Conservation (phyloP, 2,329 filamentous ascomycete species). For the Cryoendolithus antarcticus region DNA sequence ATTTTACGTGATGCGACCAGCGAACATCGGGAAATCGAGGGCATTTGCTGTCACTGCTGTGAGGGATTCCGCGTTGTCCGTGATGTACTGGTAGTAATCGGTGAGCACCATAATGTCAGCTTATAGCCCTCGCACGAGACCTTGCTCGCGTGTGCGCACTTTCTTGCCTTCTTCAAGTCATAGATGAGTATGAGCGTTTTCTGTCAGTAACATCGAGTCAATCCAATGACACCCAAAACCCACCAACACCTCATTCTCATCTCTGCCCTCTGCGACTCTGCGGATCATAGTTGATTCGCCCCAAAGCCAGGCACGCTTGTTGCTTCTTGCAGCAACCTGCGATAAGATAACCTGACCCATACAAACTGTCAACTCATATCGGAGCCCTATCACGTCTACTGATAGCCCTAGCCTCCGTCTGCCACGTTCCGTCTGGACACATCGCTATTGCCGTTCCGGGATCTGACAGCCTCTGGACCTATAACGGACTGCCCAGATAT, state of each 20-base stretch:
- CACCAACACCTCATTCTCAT: constrained; percentile 23
- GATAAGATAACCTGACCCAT: constrained; percentile 8
- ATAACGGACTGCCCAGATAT: constrained; percentile 9
- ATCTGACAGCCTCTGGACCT: constrained; percentile 4
- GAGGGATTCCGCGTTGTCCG: constrained; percentile 1
- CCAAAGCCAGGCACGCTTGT: neutral
- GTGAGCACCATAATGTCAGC: neutral
- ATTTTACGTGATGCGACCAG: constrained; percentile 9
- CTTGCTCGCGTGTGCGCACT: neutral
- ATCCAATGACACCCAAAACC: constrained; percentile 24
- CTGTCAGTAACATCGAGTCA: constrained; percentile 3
- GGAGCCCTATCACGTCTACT: constrained; percentile 6
- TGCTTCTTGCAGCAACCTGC: constrained; percentile 1
- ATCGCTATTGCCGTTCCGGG: constrained; percentile 2
- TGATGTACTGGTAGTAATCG: neutral
- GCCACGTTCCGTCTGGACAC: constrained; percentile 2
- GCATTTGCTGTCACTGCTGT: constrained; percentile 1
- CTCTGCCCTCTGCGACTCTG: constrained; percentile 17
- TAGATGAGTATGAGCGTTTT: neutral
- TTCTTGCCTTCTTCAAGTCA: neutral
- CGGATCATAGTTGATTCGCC: constrained; percentile 11
- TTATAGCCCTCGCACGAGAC: constrained; percentile 2
- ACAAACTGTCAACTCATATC: constrained; percentile 4
- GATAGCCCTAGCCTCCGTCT: constrained; percentile 4
- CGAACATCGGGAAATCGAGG: constrained; percentile 1